Base-by-base conservation (phyloP, 1,284 basidiomycete genomes). In the Calocybe gambosa region DNA sequence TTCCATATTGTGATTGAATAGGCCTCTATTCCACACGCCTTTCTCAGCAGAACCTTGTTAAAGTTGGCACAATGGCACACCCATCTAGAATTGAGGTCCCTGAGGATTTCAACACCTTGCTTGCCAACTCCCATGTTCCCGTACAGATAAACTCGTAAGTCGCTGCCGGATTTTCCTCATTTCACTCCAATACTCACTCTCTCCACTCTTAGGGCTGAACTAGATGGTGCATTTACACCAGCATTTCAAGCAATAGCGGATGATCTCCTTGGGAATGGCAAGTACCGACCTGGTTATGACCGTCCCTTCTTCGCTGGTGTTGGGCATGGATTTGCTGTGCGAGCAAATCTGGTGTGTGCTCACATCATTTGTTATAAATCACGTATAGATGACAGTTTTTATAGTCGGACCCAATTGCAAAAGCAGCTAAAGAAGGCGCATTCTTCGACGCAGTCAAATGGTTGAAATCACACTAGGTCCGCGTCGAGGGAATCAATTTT, bases 261-360 rank as follows among this genome's bases (percentile, higher is more conserved):
- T 70, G 2, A 80, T 79, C 35, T 99, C 78, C 43, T 72, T 75
- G 71, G 96, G 95, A 51, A 95, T 86, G 25, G 29, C 12, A 43
- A 50, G 19, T 53, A 53, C 38, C 10, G 18, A 8, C 52, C 52
- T 9, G 52, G 52, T 15, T 53, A 50, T 29, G 43, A 49, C 26
- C 46, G 52, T 16, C 42, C 46, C 13, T 51, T 50, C 29, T 53
- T 53, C 37, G 16, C 46, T n/a, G 49, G 52, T n/a, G 52, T 53
- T 8, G 49, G 42, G 12, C 50, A 53, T 34, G 52, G 52, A 34
- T 53, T 53, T 19, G 52, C 52, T 16, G 52, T 53, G 10, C 49
- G 52, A 13, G 49, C 49, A 20, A 49, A 50, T 35, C 21, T 53
- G 25, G 52, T 50, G 16, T 43, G 43, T 40, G n/a, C 18, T 40